Percentiles rank a stretch among this genome's conserved stretches.
These are phyloP conservation scores for Epichloe bromicola DNA, from an alignment of 2,329 filamentous ascomycete species.

Conservation along the genomic window DNA sequence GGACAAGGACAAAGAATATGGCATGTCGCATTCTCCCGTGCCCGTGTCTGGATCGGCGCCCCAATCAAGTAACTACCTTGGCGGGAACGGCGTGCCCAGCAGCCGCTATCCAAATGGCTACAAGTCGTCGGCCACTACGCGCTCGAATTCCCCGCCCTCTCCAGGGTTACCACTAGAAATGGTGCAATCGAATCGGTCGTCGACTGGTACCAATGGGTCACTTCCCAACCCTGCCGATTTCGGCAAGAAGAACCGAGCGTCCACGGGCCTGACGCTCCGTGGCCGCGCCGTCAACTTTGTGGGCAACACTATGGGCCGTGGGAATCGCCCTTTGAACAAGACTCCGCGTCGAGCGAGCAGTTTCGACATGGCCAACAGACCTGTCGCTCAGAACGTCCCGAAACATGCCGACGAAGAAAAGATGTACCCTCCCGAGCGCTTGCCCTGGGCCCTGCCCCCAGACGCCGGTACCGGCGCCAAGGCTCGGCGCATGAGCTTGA, in stretches of 20 bases:
- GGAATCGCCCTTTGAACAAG: slow-evolving; percentile 12
- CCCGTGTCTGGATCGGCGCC: slow-evolving; percentile 11
- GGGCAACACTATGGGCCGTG: slow-evolving; percentile 14
- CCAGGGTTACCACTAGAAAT: slow-evolving; percentile 33
- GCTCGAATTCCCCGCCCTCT: slow-evolving; percentile 37
- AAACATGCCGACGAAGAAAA: slow-evolving; percentile 13
- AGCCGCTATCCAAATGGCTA: slow-evolving; percentile 31
- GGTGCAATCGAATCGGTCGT: slow-evolving; percentile 16
- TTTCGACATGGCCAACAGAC: slow-evolving; percentile 28
- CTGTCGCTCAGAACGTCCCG: slow-evolving; percentile 12
- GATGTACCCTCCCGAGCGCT: slow-evolving; percentile 26
- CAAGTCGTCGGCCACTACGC: slow-evolving; percentile 31
- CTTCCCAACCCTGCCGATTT: slow-evolving; percentile 33
- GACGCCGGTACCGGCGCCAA: slow-evolving; percentile 63
- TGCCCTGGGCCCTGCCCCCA: slow-evolving; percentile 49
- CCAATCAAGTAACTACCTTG: slow-evolving; percentile 3
- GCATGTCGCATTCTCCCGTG: slow-evolving; percentile 8
- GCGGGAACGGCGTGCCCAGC: slow-evolving; percentile 8
- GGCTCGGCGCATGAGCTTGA: slow-evolving; percentile 63
- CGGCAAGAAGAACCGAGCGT: slow-evolving; percentile 35
- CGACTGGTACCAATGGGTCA: slow-evolving; percentile 13
- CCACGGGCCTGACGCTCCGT: slow-evolving; percentile 37
- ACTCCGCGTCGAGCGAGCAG: slow-evolving; percentile 31
- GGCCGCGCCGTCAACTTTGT: slow-evolving; percentile 36
- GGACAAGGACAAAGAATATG: slow-evolving; percentile 14